phyloP scores from a whole-genome alignment of 1,139 yeast genomes.

The Lizanozyma gosingica region DNA sequence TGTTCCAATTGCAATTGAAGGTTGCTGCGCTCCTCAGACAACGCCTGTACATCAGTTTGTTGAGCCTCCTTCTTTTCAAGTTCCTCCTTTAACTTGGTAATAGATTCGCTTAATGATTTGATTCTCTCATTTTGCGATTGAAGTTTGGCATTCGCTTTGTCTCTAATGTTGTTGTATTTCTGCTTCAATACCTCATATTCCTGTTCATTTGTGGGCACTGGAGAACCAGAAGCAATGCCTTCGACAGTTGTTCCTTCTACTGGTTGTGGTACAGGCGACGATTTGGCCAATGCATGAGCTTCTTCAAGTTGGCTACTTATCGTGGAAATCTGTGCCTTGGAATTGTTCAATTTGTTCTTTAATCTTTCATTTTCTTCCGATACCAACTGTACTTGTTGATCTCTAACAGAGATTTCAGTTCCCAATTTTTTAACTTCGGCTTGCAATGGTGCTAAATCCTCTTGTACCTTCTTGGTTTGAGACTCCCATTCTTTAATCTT shows the following conservation, averaged over 20 bases:
- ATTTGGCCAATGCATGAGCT: constrained; percentile 4
- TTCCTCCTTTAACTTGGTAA: not conserved
- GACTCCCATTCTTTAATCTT: constrained; percentile 17
- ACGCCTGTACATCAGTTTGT: not conserved
- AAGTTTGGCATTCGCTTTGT: not conserved
- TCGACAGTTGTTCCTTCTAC: constrained; percentile 14
- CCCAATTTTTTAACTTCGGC: constrained; percentile 15
- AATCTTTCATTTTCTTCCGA: constrained; percentile 31
- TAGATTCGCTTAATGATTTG: not conserved
- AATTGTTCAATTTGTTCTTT: constrained; percentile 22
- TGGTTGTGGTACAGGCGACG: constrained; percentile 5
- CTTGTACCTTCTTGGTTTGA: constrained; percentile 11
- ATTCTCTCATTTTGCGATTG: not conserved
- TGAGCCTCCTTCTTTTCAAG: not conserved
- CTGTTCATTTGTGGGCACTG: not conserved
- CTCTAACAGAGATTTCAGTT: constrained; percentile 20
- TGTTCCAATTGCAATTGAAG: not conserved
- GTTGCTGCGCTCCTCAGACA: not conserved
- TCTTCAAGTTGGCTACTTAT: constrained; percentile 2
- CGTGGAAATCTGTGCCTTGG: constrained; percentile 13
- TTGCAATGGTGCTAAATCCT: constrained; percentile 15
- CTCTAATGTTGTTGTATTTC: not conserved
- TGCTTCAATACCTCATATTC: not conserved
- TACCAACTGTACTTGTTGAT: constrained; percentile 24
- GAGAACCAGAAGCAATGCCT: constrained; percentile 6